These are phyloP conservation scores for Ophiostoma australiae DNA, from an alignment of 2,329 filamentous ascomycete genomes.

Conservation along the genomic window DNA sequence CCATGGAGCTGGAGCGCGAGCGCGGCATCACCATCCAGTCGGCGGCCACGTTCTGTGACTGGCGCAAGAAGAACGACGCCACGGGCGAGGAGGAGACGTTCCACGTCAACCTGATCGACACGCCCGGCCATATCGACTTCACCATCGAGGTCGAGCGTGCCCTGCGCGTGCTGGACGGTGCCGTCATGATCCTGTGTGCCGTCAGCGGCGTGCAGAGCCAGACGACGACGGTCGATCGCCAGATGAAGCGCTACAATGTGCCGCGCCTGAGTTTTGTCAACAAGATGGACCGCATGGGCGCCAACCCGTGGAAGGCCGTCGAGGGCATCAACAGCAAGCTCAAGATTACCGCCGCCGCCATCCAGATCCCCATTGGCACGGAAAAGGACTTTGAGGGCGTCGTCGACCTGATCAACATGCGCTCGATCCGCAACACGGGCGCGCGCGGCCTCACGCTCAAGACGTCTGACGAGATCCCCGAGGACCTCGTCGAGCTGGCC, in stretches of 20 bases:
- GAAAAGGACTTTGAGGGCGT: constrained; percentile 92
- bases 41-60: constrained; percentile 95
- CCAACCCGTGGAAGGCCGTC: constrained; percentile 95
- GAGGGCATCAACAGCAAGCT: constrained; percentile 98
- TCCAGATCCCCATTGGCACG: constrained; percentile 88
- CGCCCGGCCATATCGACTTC: constrained; percentile 97
- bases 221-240: constrained; percentile 94
- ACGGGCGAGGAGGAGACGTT: constrained; percentile 83
- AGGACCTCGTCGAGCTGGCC: constrained; percentile 68
- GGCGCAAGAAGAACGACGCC: constrained; percentile 68
- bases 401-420: constrained; percentile 88
- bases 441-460: constrained; percentile 71
- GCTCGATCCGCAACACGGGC: constrained; percentile 88
- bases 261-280: constrained; percentile 95
- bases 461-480: constrained; percentile 74
- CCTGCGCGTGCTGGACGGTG: constrained; percentile 87
- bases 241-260: constrained; percentile 98
- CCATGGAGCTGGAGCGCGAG: constrained; percentile 96
- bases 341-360: constrained; percentile 83
- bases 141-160: constrained; percentile 98
- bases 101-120: constrained; percentile 98
- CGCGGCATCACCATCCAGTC: constrained; percentile 99
- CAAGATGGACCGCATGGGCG: constrained; percentile 99
- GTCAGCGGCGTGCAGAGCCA: constrained; percentile 96
- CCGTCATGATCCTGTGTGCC: constrained; percentile 96